Evolutionary conservation across 805 yeast genomes (phyloP).

Genomic region (Ogataea paraovalis): DNA sequence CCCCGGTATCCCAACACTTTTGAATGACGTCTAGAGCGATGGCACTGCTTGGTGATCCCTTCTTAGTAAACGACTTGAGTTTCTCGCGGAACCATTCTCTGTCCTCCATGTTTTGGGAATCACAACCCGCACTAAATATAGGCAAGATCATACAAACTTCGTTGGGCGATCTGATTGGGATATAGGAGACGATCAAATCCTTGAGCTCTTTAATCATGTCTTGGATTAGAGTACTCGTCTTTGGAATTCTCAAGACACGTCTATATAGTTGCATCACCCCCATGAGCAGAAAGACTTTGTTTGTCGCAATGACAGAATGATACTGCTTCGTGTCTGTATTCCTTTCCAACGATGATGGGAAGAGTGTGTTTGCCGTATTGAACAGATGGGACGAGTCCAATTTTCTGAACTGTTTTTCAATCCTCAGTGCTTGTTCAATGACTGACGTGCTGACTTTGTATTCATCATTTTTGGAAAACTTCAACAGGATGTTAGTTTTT

Average conservation of each 20-base stretch:
- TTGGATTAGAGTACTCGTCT: slow-evolving; percentile 44
- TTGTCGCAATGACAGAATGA: slow-evolving; percentile 39
- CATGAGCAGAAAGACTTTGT: slow-evolving; percentile 47
- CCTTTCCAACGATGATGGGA: not conserved
- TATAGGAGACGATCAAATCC: slow-evolving; percentile 32
- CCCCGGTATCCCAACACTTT: slow-evolving; percentile 50
- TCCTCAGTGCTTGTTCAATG: slow-evolving; percentile 37
- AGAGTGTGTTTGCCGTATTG: slow-evolving; percentile 2
- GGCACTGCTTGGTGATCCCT: slow-evolving; percentile 36
- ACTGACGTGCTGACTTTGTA: slow-evolving; percentile 15
- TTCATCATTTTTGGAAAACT: slow-evolving; percentile 4
- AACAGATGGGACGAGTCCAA: slow-evolving; percentile 14
- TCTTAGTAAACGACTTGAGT: slow-evolving; percentile 37
- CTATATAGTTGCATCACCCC: slow-evolving; percentile 55
- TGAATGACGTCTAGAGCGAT: slow-evolving; percentile 38
- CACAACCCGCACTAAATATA: slow-evolving; percentile 57
- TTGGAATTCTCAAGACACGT: slow-evolving; percentile 47
- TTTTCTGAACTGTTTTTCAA: slow-evolving; percentile 32
- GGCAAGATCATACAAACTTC: slow-evolving; percentile 56
- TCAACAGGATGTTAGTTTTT: slow-evolving; percentile 20
- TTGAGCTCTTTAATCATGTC: slow-evolving; percentile 41
- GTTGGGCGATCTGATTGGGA: slow-evolving; percentile 45
- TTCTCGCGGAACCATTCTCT: slow-evolving; percentile 38
- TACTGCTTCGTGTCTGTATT: slow-evolving; percentile 8
- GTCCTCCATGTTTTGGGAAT: slow-evolving; percentile 36